These are phyloP conservation scores for Chrysanthemum seticuspe DNA, from an alignment of 129 eudicot species.

Conservation along the genomic window DNA sequence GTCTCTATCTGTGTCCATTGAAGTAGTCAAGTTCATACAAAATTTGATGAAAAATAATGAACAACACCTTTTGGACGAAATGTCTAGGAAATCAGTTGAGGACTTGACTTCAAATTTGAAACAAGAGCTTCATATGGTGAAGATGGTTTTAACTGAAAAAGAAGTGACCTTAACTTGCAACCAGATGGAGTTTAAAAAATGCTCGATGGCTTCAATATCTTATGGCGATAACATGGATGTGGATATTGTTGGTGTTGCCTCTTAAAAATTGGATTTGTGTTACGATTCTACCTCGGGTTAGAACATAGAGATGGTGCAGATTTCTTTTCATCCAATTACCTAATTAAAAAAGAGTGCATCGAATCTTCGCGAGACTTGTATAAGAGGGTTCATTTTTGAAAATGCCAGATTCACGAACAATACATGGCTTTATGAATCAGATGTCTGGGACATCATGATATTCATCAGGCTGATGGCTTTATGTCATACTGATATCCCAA, in stretches of 20 bases:
- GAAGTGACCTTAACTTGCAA: constrained; percentile 58
- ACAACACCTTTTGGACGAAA: constrained; percentile 40
- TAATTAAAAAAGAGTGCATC: background rate
- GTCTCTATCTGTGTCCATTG: constrained; percentile 36
- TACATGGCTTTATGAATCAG: constrained; percentile 41
- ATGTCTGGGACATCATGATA: constrained; percentile 41
- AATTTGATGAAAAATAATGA: constrained; percentile 52
- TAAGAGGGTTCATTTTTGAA: constrained; percentile 47
- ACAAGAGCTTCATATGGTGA: constrained; percentile 53
- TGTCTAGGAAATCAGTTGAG: constrained; percentile 36
- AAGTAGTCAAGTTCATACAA: constrained; percentile 48
- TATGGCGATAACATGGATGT: constrained; percentile 51
- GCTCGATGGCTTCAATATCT: constrained; percentile 50
- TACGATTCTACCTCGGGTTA: constrained; percentile 42
- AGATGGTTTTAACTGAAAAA: constrained; percentile 46
- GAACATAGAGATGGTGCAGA: constrained; percentile 42
- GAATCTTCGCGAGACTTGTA: constrained; percentile 21
- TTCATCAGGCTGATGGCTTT: constrained; percentile 54
- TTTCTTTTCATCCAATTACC: background rate
- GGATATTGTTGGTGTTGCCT: constrained; percentile 43
- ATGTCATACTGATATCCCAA: constrained; percentile 54
- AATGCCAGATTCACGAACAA: constrained; percentile 40
- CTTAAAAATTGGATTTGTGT: constrained; percentile 40
- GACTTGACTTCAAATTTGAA: constrained; percentile 34
- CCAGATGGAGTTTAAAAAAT: constrained; percentile 54